phyloP scores from a whole-genome alignment of 2,329 filamentous ascomycete species.

The Pseudonectria foliicola region DNA sequence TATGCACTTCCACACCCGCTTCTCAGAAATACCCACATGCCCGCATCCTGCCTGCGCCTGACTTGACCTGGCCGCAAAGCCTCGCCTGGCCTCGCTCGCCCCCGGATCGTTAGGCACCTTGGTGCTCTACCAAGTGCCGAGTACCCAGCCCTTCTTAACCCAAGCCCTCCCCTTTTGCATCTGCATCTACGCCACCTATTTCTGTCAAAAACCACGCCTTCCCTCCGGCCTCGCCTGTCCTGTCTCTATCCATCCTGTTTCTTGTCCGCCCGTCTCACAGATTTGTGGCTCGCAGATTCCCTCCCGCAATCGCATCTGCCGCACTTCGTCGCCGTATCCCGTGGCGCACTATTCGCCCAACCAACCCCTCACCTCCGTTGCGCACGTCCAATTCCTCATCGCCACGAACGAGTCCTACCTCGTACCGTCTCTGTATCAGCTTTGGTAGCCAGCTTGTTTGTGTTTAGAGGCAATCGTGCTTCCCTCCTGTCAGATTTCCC shows the following conservation, averaged over 20 bases:
- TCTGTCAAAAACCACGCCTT: slow-evolving; percentile 16
- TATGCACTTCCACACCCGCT: slow-evolving; percentile 10
- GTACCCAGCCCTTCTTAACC: too few species aligned
- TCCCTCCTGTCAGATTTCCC: slow-evolving; percentile 5
- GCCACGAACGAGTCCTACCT: slow-evolving; percentile 15
- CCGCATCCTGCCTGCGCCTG: slow-evolving; percentile 16
- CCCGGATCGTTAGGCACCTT: too few species aligned
- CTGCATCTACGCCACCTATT: slow-evolving; percentile 12
- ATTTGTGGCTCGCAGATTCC: slow-evolving; percentile 18
- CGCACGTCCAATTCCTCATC: slow-evolving; percentile 21
- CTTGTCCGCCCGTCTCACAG: slow-evolving; percentile 17
- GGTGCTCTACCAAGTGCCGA: slow-evolving; percentile 19
- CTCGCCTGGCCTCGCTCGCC: too few species aligned
- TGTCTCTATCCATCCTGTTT: too few species aligned
- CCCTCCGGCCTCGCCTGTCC: slow-evolving; percentile 3
- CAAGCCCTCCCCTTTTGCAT: slow-evolving; percentile 7
- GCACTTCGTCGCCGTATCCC: slow-evolving; percentile 10
- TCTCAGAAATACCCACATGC: slow-evolving; percentile 5
- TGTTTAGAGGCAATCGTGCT: too few species aligned
- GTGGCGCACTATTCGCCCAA: slow-evolving; percentile 15
- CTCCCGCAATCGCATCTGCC: slow-evolving; percentile 4
- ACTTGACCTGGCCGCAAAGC: slow-evolving; percentile 7
- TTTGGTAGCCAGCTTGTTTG: slow-evolving; percentile 6
- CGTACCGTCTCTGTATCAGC: slow-evolving; percentile 13
- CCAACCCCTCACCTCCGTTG: slow-evolving; percentile 10